Evolutionary conservation across 768 basidiomycete genomes (phyloP).

Genomic region (Punctularia strigosozonata): DNA sequence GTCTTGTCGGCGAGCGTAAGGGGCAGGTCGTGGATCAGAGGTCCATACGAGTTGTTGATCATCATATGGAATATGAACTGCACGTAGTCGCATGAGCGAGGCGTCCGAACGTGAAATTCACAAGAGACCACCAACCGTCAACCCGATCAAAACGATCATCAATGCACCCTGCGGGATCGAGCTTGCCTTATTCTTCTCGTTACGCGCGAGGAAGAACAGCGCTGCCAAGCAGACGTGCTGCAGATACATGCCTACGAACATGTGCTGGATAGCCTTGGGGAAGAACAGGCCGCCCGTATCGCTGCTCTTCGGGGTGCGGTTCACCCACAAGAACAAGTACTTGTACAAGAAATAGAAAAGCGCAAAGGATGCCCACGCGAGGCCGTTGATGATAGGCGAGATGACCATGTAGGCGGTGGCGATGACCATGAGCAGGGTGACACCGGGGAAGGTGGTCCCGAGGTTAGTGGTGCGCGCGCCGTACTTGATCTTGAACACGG

Average conservation of each 20-base stretch:
- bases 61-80: constrained; percentile 65
- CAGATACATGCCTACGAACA: constrained; percentile 91
- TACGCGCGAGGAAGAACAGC: constrained; percentile 79
- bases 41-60: constrained; percentile 70
- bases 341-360: constrained; percentile 77
- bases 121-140: constrained; percentile 53
- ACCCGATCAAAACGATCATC: constrained; percentile 73
- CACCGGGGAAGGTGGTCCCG: constrained; percentile 68
- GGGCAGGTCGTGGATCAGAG: constrained; percentile 66
- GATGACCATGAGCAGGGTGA: constrained; percentile 77
- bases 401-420: constrained; percentile 80
- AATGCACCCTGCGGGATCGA: constrained; percentile 68
- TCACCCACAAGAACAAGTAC: constrained; percentile 31
- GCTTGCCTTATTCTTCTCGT: constrained; percentile 37
- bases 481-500: constrained; percentile 78
- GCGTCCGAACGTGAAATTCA: background rate
- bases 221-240: constrained; percentile 78
- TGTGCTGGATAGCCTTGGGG: constrained; percentile 85
- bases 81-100: background rate
- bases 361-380: constrained; percentile 74
- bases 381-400: constrained; percentile 87
- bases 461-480: constrained; percentile 49
- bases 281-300: constrained; percentile 95
- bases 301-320: constrained; percentile 50
- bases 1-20: constrained; percentile 67